Evolutionary conservation across 352 stramenopile species (phyloP), one percentile per base, ranked within the genome.

Genomic region (Globisporangium orthogonon): DNA sequence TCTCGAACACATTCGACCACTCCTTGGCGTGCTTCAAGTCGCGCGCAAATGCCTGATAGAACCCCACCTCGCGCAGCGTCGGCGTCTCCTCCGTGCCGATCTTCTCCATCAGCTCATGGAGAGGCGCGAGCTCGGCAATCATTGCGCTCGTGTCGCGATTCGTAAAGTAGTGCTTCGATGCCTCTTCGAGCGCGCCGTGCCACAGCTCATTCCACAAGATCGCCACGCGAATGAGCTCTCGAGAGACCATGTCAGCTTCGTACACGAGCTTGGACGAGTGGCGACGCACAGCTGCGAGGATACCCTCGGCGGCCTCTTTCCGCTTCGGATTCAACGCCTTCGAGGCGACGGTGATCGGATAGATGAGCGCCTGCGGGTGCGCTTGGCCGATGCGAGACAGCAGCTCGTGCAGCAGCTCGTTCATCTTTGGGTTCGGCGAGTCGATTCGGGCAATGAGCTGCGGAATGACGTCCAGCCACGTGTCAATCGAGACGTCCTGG

Each of bases 141-240:
- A 99, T 99, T 13, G 81, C 94, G 52, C 90, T 86, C 29, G 98
- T 83, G 71, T 99, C 97, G 31, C 89, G 94, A 60, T 99, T 96
- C 50, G 91, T 97, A 69, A 99, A 99, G 70, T 98, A 97, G 48
- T 98, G 81, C 41, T 97, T 89, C 2, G 91, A 98, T 0, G 98
- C 98, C 68, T 99, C 95, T 69, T 99, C 98, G 3, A 99, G 80
- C 15, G 80, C 82, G 4, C 91, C 96, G 58, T 99, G 95, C 98
- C 98, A 99, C 30, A 98, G 79, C 70, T 99, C 98, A 61, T 99
- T 92, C 97, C 97, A 99, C 4, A 99, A 70, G 54, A 99, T 99
- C 45, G 97, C 97, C 17, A 99, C 97, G 50, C 97, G 91, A 63
- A 99, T 99, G 28, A 99, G 85, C 67, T 99, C 98, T 9, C 90